Base-by-base conservation (phyloP, 345 rosid species). In the Eucalyptus melliodora region DNA sequence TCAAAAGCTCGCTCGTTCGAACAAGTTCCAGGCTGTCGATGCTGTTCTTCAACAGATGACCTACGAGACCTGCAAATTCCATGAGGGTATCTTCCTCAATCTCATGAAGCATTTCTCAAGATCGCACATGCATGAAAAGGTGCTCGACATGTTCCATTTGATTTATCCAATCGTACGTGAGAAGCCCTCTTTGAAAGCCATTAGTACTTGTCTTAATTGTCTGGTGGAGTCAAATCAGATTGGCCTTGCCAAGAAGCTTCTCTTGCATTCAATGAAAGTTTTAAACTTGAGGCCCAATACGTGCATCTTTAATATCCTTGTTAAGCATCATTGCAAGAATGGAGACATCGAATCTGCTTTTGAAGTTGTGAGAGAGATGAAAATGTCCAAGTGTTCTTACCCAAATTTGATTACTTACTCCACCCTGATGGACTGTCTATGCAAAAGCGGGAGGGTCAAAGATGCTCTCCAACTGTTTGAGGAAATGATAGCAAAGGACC, bases 171-270 rank as follows among this genome's bases (percentile, higher is more conserved):
- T 95, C 86, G 95, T 93, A 80, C 97, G 98, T 56, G 95, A 94
- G 89, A 97, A 94, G 91, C 99, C 98, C 87, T 96, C 99, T 45
- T 93, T 94, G 27, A 96, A 93, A 88, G 97, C 99, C 53, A 90
- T 96, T 49, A 96, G 99, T 90, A 97, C 99, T 50, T 97, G 98
- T 90, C 97, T 97, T 89, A 97, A 97, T 91, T 95, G 96, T 62
- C 92, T 97, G 91, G 89, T 96, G 21, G 97, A 96, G 88, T 93
- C 98, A 19, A 92, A 94, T 89, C 94, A 92, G 93, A 91, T 94
- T 53, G 94, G 90, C 88, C 92, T 95, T 51, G 96, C 96, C 16
- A 86, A 87, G 85, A 91, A 91, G 51, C 92, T 95, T 59, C 95
- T 98, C 59, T 77, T 94, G 92, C 93, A 94, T 89, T 91, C 92